Conservation (phyloP, 257 asterid genomes). For the Salvia hispanica region DNA sequence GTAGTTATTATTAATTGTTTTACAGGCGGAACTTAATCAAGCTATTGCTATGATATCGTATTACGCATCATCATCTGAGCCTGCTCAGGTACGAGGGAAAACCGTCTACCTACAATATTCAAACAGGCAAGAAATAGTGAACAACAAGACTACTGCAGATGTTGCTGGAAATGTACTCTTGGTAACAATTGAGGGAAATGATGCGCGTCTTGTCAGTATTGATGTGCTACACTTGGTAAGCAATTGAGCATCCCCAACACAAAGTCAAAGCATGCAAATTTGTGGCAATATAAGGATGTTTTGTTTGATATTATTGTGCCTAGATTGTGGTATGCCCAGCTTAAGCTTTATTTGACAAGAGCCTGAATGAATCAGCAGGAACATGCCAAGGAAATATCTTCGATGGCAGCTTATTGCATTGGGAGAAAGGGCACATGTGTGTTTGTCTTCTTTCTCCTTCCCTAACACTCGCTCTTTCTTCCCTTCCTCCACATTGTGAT, state of each 20-base stretch:
- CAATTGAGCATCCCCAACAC: constrained; percentile 29
- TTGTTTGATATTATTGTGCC: constrained; percentile 45
- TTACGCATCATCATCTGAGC: constrained; percentile 97
- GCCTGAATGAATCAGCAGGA: constrained; percentile 99
- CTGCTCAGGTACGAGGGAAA: constrained; percentile 99
- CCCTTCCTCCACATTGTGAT: constrained; percentile 64
- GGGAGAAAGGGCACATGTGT: constrained; percentile 97
- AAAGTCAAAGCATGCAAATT: constrained; percentile 35
- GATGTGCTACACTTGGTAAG: constrained; percentile 99
- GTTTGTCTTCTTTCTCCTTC: constrained; percentile 99
- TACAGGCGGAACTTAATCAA: constrained; percentile 85
- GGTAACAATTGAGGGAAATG: constrained; percentile 96
- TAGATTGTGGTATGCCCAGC: constrained; percentile 59
- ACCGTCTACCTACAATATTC: constrained; percentile 98
- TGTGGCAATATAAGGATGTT: constrained; percentile 35
- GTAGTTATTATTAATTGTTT: constrained; percentile 16
- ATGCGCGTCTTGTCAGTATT: constrained; percentile 97
- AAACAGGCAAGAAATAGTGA: constrained; percentile 98
- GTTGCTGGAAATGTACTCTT: constrained; percentile 97
- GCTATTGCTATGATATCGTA: constrained; percentile 98
- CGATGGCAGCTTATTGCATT: constrained; percentile 99
- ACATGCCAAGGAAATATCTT: constrained; percentile 92
- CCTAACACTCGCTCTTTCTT: constrained; percentile 90
- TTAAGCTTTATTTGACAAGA: constrained; percentile 81
- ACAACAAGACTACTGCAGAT: constrained; percentile 99